These are phyloP conservation scores for Globisporangium orthogonon DNA, from an alignment of 352 stramenopile genomes.

Conservation along the genomic window DNA sequence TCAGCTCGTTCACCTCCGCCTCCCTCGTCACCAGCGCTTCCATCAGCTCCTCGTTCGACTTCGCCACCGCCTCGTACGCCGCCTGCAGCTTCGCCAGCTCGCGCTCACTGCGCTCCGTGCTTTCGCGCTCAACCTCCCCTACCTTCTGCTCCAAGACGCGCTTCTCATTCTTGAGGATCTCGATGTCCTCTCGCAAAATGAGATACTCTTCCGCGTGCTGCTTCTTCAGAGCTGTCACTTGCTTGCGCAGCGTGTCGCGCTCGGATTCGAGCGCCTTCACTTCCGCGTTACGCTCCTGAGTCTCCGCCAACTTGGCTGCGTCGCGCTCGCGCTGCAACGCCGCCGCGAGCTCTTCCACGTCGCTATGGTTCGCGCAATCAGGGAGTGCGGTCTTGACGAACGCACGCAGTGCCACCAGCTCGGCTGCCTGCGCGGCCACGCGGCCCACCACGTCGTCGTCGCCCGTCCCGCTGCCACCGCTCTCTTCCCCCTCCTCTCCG, in stretches of 20 bases:
- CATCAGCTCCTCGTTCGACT: slow-evolving; percentile 39
- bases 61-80: slow-evolving; percentile 24
- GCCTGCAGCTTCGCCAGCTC: slow-evolving; percentile 31
- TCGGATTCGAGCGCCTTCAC: slow-evolving; percentile 16
- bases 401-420: slow-evolving; percentile 2
- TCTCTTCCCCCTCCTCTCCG: slow-evolving; percentile 1
- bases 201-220: slow-evolving; percentile 19
- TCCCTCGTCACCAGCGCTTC: slow-evolving; percentile 32
- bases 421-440: slow-evolving; percentile 2
- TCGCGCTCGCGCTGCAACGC: slow-evolving; percentile 7
- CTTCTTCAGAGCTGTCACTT: slow-evolving; percentile 16
- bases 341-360: background rate
- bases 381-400: slow-evolving; percentile 10
- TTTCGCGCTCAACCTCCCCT: slow-evolving; percentile 27
- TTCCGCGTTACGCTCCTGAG: background rate
- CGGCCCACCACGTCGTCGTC: slow-evolving; percentile 4
- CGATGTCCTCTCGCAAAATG: slow-evolving; percentile 19
- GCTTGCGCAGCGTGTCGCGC: slow-evolving; percentile 13
- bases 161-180: slow-evolving; percentile 32
- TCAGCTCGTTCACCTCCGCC: slow-evolving; percentile 33
- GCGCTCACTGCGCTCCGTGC: slow-evolving; percentile 21
- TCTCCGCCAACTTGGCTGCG: background rate
- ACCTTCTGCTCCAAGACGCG: slow-evolving; percentile 26
- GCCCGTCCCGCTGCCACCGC: background rate
- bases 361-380: background rate